A percentile compares a stretch with the other conserved stretches of the same genome.
These are phyloP conservation scores for Cryptococcus maquisensis DNA, from an alignment of 1,284 basidiomycete genomes.

Conservation along the genomic window DNA sequence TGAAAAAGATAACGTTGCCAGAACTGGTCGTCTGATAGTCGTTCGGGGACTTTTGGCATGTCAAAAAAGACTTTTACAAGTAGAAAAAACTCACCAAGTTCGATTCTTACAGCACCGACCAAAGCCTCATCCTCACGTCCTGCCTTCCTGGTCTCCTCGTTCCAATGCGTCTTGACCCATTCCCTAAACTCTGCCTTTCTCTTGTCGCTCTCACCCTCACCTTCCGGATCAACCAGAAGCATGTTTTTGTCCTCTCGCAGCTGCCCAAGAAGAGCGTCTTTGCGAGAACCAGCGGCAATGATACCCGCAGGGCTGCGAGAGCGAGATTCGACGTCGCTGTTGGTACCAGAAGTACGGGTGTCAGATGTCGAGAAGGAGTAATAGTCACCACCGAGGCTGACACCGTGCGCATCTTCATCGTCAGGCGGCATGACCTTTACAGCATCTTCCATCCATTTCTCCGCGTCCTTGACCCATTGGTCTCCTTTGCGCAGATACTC, in stretches of 20 bases:
- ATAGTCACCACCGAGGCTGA: constrained; percentile 62
- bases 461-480: constrained; percentile 62
- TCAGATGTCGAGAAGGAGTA: constrained; percentile 56
- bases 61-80: neutral
- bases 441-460: constrained; percentile 58
- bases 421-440: constrained; percentile 85
- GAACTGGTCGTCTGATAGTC: constrained; percentile 66
- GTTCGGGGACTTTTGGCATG: constrained; percentile 60
- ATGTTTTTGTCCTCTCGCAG: constrained; percentile 71
- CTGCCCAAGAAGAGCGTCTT: constrained; percentile 69
- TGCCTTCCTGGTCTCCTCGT: constrained; percentile 42
- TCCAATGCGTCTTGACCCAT: constrained; percentile 60
- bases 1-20: constrained; percentile 93
- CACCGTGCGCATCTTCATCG: constrained; percentile 45
- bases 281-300: constrained; percentile 52
- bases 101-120: constrained; percentile 59
- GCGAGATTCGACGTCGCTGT: constrained; percentile 1
- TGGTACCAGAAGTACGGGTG: neutral
- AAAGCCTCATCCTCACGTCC: constrained; percentile 51
- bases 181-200: constrained; percentile 58
- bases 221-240: constrained; percentile 69
- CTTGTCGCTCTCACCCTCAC: constrained; percentile 52
- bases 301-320: neutral
- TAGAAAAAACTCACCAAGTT: constrained; percentile 53
- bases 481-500: constrained; percentile 66